Evolutionary conservation across 768 basidiomycete genomes (phyloP), one percentile per base, ranked within the genome.

Genomic region (Phaeotremella fagi): DNA sequence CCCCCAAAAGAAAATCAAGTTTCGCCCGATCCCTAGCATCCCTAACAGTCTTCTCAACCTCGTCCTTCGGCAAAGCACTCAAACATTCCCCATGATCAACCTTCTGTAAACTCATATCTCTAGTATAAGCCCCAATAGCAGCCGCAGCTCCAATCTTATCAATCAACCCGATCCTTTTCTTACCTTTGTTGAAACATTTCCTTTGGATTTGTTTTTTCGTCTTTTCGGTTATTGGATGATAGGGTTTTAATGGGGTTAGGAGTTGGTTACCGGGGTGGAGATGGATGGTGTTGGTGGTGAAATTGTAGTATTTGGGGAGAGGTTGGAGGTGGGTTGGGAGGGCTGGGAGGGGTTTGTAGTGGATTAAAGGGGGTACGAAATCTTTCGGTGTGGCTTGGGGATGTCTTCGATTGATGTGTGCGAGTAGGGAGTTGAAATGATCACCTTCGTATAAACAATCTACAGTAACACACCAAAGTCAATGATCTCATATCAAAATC

Each of bases 361-460:
- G 68, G 45, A 70, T 67, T 12, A 70, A 54, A 12, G 66, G 66
- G 9, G 68, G 68, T 12, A 67, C 61, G 43, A 67, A 70, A 45
- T 70, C 65, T 44, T 70, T 62, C 12, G 66, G 65, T 12, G 65
- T 67, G 2, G 56, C 54, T 4, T 53, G 22, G 7, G 61, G 59
- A 35, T 70, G 68, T 7, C 68, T 58, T 12, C 68, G 58, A 26
- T 26, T 25, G 23, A 70, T 67, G 43, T 70, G 68, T 3, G 63
- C 66, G 61, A 67, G 61, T 1, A 70, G 55, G 1, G 55, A 56
- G 12, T 48, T 35, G 36, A 70, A 70, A 4, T 37, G 36, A 9
- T 58, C 50, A 2, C 65, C 65, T 59, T 70, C 63, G 53, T 48
- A 70, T 20, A 58, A 47, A 28, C 68, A 70, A 26, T 67, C 68